Evolutionary conservation across 352 stramenopile genomes (phyloP).

Genomic region (Phytophthora constricta): DNA sequence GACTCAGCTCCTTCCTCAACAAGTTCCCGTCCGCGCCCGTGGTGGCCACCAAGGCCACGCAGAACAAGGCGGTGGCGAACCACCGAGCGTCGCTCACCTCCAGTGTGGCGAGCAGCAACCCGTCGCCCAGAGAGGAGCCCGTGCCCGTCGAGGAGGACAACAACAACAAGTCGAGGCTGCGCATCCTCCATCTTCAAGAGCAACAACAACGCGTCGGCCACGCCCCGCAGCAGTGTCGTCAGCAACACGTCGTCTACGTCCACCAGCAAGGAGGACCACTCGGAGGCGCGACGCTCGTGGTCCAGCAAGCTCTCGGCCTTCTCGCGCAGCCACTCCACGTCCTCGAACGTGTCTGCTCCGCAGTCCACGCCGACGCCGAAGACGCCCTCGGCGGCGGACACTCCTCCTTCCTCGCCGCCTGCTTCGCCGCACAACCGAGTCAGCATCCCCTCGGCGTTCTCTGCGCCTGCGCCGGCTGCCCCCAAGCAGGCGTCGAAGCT

Average conservation of each 20-base stretch:
- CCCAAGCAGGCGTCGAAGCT: constrained; percentile 55
- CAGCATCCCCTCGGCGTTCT: constrained; percentile 47
- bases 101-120: constrained; percentile 42
- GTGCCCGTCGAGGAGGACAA: constrained; percentile 27
- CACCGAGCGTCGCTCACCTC: constrained; percentile 37
- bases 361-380: constrained; percentile 34
- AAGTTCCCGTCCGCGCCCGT: constrained; percentile 57
- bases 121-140: constrained; percentile 39
- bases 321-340: constrained; percentile 46
- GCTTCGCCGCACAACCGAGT: constrained; percentile 32
- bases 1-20: constrained; percentile 70
- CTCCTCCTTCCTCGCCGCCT: constrained; percentile 34
- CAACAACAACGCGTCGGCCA: constrained; percentile 20
- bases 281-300: constrained; percentile 45
- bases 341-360: constrained; percentile 37
- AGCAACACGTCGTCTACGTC: constrained; percentile 45
- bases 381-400: constrained; percentile 29
- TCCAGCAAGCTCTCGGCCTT: constrained; percentile 76
- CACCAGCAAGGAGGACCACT: constrained; percentile 36
- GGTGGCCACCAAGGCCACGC: constrained; percentile 29
- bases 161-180: constrained; percentile 44
- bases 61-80: constrained; percentile 25
- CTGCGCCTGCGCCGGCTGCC: constrained; percentile 24
- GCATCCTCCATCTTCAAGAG: constrained; percentile 65
- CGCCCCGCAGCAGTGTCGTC: constrained; percentile 41